phyloP scores from a whole-genome alignment of 2,329 filamentous ascomycete genomes.

The Ceratocystis colombiana region DNA sequence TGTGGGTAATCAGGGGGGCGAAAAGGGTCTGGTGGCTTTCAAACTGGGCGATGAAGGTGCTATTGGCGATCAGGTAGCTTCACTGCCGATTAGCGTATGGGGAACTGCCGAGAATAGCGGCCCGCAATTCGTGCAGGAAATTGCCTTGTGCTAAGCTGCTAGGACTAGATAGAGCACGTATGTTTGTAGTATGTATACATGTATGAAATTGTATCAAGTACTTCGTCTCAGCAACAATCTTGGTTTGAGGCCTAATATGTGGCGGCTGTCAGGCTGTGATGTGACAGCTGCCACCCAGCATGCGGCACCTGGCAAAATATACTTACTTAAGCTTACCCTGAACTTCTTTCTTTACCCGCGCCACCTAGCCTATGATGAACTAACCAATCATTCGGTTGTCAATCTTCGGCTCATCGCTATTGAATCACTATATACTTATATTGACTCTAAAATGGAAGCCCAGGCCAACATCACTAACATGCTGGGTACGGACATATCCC shows the following conservation, averaged over 20 bases:
- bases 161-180: neutral
- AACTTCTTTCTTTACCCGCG: neutral
- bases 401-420: neutral
- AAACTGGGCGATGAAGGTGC: slow-evolving; percentile 31
- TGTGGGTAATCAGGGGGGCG: slow-evolving; percentile 40
- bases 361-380: neutral
- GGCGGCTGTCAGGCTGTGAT: neutral
- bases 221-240: neutral
- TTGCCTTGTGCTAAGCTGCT: neutral
- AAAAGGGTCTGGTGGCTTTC: slow-evolving; percentile 36
- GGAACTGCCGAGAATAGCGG: slow-evolving; percentile 10
- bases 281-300: neutral
- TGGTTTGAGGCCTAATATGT: neutral
- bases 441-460: slow-evolving; percentile 20
- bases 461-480: slow-evolving; percentile 31
- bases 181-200: neutral
- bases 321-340: neutral
- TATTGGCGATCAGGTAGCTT: slow-evolving; percentile 27
- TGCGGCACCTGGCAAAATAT: neutral
- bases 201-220: neutral
- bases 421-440: neutral
- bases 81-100: slow-evolving; percentile 21
- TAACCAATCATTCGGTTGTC: neutral
- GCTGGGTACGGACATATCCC: slow-evolving; percentile 31
- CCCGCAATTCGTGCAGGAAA: slow-evolving; percentile 23